These are phyloP conservation scores for Wallacemonas sp. DNA, from an alignment of 208 protist genomes.

Conservation along the genomic window DNA sequence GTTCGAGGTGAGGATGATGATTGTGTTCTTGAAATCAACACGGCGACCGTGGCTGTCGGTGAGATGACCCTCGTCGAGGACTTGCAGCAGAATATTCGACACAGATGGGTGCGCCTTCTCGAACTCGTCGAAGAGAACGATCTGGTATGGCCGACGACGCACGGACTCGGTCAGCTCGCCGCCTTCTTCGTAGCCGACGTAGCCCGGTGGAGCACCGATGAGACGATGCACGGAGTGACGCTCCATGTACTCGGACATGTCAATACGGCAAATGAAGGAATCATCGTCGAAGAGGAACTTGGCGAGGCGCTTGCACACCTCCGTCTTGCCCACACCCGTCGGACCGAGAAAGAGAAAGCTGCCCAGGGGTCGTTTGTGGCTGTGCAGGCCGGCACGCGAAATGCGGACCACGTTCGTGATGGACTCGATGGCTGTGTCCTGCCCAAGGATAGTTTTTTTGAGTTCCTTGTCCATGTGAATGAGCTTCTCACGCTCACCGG, in stretches of 20 bases:
- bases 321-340: conserved; percentile 97
- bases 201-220: conserved; percentile 98
- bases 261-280: conserved; percentile 96
- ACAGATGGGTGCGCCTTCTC: conserved; percentile 99
- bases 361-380: conserved; percentile 90
- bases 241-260: conserved; percentile 99
- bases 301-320: conserved; percentile 96
- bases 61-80: conserved; percentile 98
- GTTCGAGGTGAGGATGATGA: conserved; percentile 99
- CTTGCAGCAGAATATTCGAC: conserved; percentile 97
- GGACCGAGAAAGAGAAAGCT: conserved; percentile 97
- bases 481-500: conserved; percentile 89
- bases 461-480: conserved; percentile 89
- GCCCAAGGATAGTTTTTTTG: conserved; percentile 93
- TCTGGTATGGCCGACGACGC: conserved; percentile 96
- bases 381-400: conserved; percentile 92
- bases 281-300: conserved; percentile 97
- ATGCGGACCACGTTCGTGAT: conserved; percentile 96
- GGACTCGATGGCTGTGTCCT: conserved; percentile 94
- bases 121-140: conserved; percentile 99
- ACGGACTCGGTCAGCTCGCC: conserved; percentile 99
- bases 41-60: conserved; percentile 97
- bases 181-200: conserved; percentile 98
- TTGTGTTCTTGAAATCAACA: conserved; percentile 98
- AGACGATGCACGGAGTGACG: conserved; percentile 94